Conservation (phyloP, 306 rosid species). For the Cucurbita maxima region DNA sequence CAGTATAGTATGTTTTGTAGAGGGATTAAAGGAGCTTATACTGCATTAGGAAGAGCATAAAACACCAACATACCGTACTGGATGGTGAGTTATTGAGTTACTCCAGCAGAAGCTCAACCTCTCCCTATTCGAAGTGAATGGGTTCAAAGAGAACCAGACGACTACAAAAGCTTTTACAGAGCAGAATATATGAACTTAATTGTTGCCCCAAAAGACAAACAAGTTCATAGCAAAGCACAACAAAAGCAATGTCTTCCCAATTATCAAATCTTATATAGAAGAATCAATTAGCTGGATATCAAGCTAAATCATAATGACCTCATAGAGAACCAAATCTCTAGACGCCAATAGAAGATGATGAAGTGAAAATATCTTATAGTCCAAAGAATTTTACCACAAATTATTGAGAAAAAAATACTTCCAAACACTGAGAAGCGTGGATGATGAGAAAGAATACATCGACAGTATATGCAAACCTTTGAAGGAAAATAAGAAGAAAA, state of each 20-base stretch:
- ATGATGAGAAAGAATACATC: neutral
- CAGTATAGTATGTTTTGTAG: slow-evolving; percentile 21
- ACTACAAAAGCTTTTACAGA: slow-evolving; percentile 34
- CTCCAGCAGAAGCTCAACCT: slow-evolving; percentile 99
- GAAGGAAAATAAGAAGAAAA: neutral
- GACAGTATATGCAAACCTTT: neutral
- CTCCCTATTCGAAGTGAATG: slow-evolving; percentile 75
- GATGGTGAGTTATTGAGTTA: slow-evolving; percentile 70
- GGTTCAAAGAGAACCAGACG: slow-evolving; percentile 51
- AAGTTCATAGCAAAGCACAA: slow-evolving; percentile 10
- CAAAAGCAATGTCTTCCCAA: slow-evolving; percentile 11
- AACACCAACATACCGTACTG: slow-evolving; percentile 91
- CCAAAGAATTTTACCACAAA: neutral
- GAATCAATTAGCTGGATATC: neutral
- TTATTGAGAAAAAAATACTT: neutral
- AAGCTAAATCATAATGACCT: neutral
- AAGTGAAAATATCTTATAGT: neutral
- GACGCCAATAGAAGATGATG: neutral
- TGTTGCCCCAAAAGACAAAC: slow-evolving; percentile 28
- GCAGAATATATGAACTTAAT: slow-evolving; percentile 24
- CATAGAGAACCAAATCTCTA: neutral
- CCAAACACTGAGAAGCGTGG: neutral
- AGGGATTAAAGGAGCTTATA: slow-evolving; percentile 34
- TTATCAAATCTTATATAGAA: neutral
- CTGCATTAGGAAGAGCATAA: slow-evolving; percentile 51